Evolutionary conservation across 2,329 filamentous ascomycete species (phyloP), one percentile per base, ranked within the genome.

Genomic region (Penicillium occitanis): DNA sequence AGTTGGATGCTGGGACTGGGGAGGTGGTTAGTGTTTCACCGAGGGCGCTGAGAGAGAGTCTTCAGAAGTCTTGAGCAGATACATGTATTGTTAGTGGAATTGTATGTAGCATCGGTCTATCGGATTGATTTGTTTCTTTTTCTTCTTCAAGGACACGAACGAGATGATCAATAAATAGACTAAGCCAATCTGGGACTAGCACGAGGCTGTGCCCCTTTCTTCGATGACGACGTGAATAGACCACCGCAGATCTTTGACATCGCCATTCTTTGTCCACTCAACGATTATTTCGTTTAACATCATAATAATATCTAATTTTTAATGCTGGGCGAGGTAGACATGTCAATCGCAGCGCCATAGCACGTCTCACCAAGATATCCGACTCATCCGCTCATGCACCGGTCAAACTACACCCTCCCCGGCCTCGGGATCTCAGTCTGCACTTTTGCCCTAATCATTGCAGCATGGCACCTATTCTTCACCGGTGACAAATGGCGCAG

Each of bases 401-500:
- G 57, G 14, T 60, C 57, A n/a, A 60, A 44, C 40, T 60, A 60
- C 19, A 53, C 33, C 6, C 42, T 75, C 42, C 71, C 75, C 67
- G 70, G 74, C 53, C 68, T 78, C 63, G 74, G 75, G 71, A 66
- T 76, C 68, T 73, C 70, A 40, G 60, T 57, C 17, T 63, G 42
- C 69, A 74, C 74, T 68, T 73, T 75, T 68, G 30, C 73, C 51
- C 68, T 74, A 60, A 68, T 76, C 65, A 63, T 75, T 19, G 28
- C 59, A 66, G 71, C 73, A 53, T 68, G 74, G 66, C 73, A 70
- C 33, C 69, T 67, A 30, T 71, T 75, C 60, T 74, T 74, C n/a
- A 33, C 48, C 8, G 59, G 63, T 13, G 69, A 69, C 65, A 70
- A 72, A 76, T 79, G 77, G 77, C 70, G 69, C 66, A 69, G 71